Conservation (phyloP, 306 rosid genomes). For the Amphicarpaea edgeworthii region DNA sequence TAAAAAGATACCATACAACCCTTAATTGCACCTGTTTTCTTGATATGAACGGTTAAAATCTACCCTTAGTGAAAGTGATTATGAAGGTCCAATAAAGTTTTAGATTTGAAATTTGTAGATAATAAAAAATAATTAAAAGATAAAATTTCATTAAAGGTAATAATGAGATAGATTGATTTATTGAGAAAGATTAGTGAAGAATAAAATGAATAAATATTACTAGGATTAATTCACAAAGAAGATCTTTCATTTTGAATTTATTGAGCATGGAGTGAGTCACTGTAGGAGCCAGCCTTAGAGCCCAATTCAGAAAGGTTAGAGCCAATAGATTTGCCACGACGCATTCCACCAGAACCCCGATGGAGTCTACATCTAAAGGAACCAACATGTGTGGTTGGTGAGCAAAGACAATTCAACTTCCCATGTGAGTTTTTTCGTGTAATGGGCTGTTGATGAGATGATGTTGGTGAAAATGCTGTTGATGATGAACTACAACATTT, state of each 20-base stretch:
- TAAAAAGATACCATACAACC: too few relatives aligned
- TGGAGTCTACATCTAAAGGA: conserved; percentile 83
- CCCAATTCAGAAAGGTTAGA: conserved; percentile 62
- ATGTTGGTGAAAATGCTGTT: too few relatives aligned
- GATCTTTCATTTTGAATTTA: conserved; percentile 21
- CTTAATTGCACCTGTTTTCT: too few relatives aligned
- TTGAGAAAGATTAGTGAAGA: too few relatives aligned
- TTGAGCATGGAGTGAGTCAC: conserved; percentile 48
- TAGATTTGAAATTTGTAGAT: too few relatives aligned
- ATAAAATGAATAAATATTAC: too few relatives aligned
- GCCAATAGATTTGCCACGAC: conserved; percentile 61
- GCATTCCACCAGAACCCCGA: conserved; percentile 40
- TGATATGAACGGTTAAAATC: too few relatives aligned
- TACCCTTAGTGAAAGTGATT: too few relatives aligned
- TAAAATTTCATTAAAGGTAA: too few relatives aligned
- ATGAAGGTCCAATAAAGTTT: too few relatives aligned
- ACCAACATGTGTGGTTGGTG: conserved; percentile 86
- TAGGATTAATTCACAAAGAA: not conserved
- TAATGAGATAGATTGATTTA: too few relatives aligned
- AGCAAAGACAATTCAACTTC: conserved; percentile 72
- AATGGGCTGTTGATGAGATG: conserved; percentile 51
- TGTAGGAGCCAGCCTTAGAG: conserved; percentile 34
- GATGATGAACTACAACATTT: not conserved
- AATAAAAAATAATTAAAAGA: too few relatives aligned
- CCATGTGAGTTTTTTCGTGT: conserved; percentile 34